Evolutionary conservation across 805 yeast species (phyloP), one percentile per base, ranked within the genome.

Genomic region (Yarrowia yakushimensis): DNA sequence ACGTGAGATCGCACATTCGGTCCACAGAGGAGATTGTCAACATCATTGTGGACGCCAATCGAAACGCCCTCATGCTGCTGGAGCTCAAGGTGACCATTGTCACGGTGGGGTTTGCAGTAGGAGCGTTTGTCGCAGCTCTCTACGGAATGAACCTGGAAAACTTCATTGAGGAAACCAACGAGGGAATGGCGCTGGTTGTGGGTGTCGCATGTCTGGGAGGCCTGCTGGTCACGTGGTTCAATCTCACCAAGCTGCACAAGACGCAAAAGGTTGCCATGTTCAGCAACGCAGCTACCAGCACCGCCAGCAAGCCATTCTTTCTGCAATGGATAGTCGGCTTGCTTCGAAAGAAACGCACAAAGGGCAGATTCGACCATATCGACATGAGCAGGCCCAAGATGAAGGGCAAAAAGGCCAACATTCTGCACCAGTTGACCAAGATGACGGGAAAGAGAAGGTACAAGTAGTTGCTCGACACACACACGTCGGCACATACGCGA

Each of bases 111-210:
- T 77, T 92, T 69, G 96, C 96, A 1, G 82, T 86, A 15, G 87
- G 94, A 1, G 77, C 96, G 48, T 89, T 88, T 67, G 72, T 90
- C 15, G 94, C 96, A 1, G 87, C 97, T 0, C 77, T 90, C 11
- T 94, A 92, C 73, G 99, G 99, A 34, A 94, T 94, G 99, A 94
- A 94, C 74, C 77, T 94, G 72, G 90, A 88, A 70, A 94, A 93
- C 74, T 91, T 88, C 70, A 85, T 94, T 22, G 99, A 94, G 72
- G 96, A 91, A 63, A 77, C 85, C 1, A 81, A 82, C 62, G 59
- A 52, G 13, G 97, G 97, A 31, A 88, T 90, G 70, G 71, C 72
- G 3, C 71, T 84, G 1, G 81, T 86, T 6, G 72, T 79, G 1
- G 76, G 78, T 0, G 65, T 78, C 1, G 76, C 86, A 0, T 76